These are phyloP conservation scores for Vaccinium macrocarpon DNA, from an alignment of 148 eudicot species.

Conservation along the genomic window DNA sequence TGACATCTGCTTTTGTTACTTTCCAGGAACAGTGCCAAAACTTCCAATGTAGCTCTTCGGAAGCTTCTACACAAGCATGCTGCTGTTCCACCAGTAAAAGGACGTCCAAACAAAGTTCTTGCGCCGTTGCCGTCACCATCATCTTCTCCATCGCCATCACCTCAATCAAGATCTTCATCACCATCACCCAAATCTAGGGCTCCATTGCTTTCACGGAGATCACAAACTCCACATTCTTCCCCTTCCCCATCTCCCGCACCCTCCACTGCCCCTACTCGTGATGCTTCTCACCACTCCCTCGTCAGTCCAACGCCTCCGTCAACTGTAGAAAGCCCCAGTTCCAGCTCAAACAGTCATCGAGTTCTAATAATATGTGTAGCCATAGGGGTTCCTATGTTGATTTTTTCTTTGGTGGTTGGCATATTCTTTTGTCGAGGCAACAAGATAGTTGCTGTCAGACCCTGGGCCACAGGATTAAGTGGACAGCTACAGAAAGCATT, in stretches of 20 bases:
- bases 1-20: neutral
- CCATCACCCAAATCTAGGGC: neutral
- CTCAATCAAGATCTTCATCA: neutral
- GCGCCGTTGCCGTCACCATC: slow-evolving; percentile 5
- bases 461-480: slow-evolving; percentile 88
- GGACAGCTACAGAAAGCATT: slow-evolving; percentile 90
- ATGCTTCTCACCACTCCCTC: slow-evolving; percentile 12
- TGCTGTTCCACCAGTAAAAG: neutral
- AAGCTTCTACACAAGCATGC: slow-evolving; percentile 30
- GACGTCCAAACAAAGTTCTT: neutral
- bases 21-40: slow-evolving; percentile 24
- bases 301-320: neutral
- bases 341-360: slow-evolving; percentile 24
- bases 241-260: slow-evolving; percentile 24
- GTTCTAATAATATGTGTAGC: slow-evolving; percentile 33
- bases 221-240: slow-evolving; percentile 1
- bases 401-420: slow-evolving; percentile 31
- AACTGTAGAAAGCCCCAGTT: slow-evolving; percentile 8
- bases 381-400: slow-evolving; percentile 38
- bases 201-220: neutral
- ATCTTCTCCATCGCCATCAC: slow-evolving; percentile 8
- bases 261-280: slow-evolving; percentile 16
- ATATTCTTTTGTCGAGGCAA: slow-evolving; percentile 40
- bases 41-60: slow-evolving; percentile 17
- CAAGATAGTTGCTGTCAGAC: slow-evolving; percentile 61